Evolutionary conservation across 2,329 filamentous ascomycete genomes (phyloP), one percentile per base, ranked within the genome.

Genomic region (Calonectria henricotiae): DNA sequence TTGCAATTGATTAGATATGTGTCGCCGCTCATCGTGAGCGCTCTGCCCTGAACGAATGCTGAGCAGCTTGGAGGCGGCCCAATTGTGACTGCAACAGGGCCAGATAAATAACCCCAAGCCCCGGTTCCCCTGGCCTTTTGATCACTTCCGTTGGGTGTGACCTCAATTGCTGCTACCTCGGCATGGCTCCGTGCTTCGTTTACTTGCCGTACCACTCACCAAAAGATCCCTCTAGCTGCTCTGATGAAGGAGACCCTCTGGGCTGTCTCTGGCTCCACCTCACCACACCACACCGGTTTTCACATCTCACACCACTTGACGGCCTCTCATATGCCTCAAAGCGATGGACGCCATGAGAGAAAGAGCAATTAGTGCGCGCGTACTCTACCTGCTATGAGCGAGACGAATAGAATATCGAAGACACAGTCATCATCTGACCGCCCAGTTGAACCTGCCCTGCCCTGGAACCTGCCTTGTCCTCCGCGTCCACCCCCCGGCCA

Each of bases 271-370:
- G 20, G 35, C 51, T 39, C 51, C 51, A 58, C 51, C 35, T 23
- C 51, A 41, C 25, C 13, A 58, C 51, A 41, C 25, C 13, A 58
- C 51, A 58, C 32, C 51, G 51, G 51, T 39, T 37, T 37, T 58
- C 51, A 17, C 9, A 23, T n/a, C 51, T 55, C 51, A 39, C 51
- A 58, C 51, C 51, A 58, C 35, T 58, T 39, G 51, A 58, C 51
- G n/a, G 12, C 8, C n/a, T 23, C 43, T 3, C 43, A 23, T 46
- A 46, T 46, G 43, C 43, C 43, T 46, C 43, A 46, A 23, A 46
- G 11, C 5, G 12, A 3, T 17, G 20, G 32, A 32, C 32, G 35
- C 6, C 32, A 58, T 39, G 32, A n/a, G 15, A 37, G 12, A 39
- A 58, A 58, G 39, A 58, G 35, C 51, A 58, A 58, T 58, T 58